Conservation (phyloP, 768 basidiomycete species). For the Omphalotus guepiniiformis region DNA sequence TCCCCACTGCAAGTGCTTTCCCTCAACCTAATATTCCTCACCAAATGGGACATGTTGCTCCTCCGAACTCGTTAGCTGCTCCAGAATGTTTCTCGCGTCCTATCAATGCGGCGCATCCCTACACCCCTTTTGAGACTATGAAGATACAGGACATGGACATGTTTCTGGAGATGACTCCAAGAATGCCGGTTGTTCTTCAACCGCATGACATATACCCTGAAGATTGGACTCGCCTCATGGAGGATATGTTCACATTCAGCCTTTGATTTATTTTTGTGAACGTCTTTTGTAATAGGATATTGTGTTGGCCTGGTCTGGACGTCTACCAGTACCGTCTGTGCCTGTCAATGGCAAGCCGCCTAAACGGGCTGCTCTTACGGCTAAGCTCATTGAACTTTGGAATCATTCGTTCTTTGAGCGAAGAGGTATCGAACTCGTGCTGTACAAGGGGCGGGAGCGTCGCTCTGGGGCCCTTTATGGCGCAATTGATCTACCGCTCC, state of each 20-base stretch:
- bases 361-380: conserved; percentile 54
- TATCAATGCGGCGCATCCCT: conserved; percentile 62
- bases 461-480: conserved; percentile 64
- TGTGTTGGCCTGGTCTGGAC: conserved; percentile 71
- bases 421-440: conserved; percentile 72
- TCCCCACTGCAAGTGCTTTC: conserved; percentile 15
- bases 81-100: conserved; percentile 76
- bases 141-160: conserved; percentile 78
- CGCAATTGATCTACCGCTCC: conserved; percentile 48
- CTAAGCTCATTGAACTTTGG: conserved; percentile 79
- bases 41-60: not conserved
- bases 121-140: conserved; percentile 64
- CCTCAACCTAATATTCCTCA: conserved; percentile 1
- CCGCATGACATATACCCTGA: conserved; percentile 75
- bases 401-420: conserved; percentile 70
- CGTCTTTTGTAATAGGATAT: conserved; percentile 49
- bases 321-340: conserved; percentile 58
- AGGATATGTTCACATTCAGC: conserved; percentile 39
- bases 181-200: conserved; percentile 67
- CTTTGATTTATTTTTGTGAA: not conserved
- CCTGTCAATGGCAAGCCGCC: conserved; percentile 44
- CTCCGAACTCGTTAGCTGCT: conserved; percentile 39
- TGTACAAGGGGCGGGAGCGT: conserved; percentile 78
- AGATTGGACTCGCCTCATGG: conserved; percentile 79
- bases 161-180: conserved; percentile 59